Conservation (phyloP, 2,329 filamentous ascomycete species). For the Cordyceps tenuipes region DNA sequence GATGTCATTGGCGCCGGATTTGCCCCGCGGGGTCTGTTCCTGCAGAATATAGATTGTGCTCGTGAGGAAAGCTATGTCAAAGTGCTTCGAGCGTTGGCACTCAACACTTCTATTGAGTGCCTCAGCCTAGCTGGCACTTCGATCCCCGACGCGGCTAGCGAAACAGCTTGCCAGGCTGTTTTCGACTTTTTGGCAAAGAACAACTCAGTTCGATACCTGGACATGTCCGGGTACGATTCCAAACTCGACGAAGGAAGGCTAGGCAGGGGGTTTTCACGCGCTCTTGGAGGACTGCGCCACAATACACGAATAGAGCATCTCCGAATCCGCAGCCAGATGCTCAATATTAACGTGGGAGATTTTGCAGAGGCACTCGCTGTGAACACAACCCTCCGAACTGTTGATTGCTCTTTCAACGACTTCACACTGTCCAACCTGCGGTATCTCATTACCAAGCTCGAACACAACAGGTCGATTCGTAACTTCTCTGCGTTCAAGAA, state of each 20-base stretch:
- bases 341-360: slow-evolving; percentile 45
- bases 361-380: slow-evolving; percentile 40
- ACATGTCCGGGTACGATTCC: slow-evolving; percentile 48
- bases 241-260: slow-evolving; percentile 51
- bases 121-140: slow-evolving; percentile 48
- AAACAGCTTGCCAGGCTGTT: slow-evolving; percentile 39
- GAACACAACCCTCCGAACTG: slow-evolving; percentile 40
- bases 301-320: slow-evolving; percentile 41
- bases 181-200: slow-evolving; percentile 45
- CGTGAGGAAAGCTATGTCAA: slow-evolving; percentile 43
- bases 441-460: slow-evolving; percentile 37
- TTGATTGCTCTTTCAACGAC: slow-evolving; percentile 48
- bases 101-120: slow-evolving; percentile 42
- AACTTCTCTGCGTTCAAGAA: slow-evolving; percentile 35
- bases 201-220: slow-evolving; percentile 41
- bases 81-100: slow-evolving; percentile 40
- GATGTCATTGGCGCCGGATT: slow-evolving; percentile 37
- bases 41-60: slow-evolving; percentile 51
- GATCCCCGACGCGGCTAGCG: slow-evolving; percentile 36
- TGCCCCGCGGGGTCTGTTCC: slow-evolving; percentile 41
- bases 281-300: slow-evolving; percentile 38
- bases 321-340: slow-evolving; percentile 47
- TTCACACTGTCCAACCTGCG: slow-evolving; percentile 44
- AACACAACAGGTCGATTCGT: slow-evolving; percentile 34
- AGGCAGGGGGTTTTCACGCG: slow-evolving; percentile 43